Conservation (phyloP, 129 eudicot species). For the Centaurea solstitialis region DNA sequence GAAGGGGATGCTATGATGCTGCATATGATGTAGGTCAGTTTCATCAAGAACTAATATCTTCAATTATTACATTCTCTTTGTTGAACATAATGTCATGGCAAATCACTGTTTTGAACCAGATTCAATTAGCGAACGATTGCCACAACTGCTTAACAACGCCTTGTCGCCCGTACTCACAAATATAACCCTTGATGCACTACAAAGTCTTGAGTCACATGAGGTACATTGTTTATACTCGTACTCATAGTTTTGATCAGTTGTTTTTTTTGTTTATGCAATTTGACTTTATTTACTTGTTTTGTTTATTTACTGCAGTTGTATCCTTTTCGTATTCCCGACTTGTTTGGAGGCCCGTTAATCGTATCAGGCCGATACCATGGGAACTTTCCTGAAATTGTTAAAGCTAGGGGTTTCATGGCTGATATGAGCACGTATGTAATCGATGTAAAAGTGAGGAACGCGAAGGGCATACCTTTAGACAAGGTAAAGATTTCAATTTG, state of each 20-base stretch:
- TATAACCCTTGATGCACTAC: slow-evolving; percentile 53
- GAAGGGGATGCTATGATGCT: slow-evolving; percentile 85
- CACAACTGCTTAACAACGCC: slow-evolving; percentile 51
- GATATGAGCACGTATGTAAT: slow-evolving; percentile 49
- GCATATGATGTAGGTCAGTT: slow-evolving; percentile 79
- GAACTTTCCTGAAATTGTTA: slow-evolving; percentile 50
- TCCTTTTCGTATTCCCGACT: slow-evolving; percentile 69
- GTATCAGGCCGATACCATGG: slow-evolving; percentile 85
- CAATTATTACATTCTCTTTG: background rate
- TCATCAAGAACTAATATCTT: background rate
- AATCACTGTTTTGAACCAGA: slow-evolving; percentile 43
- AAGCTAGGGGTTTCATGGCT: slow-evolving; percentile 63
- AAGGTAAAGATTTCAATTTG: slow-evolving; percentile 48
- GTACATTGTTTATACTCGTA: slow-evolving; percentile 44
- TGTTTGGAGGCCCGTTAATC: slow-evolving; percentile 60
- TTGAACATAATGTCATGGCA: background rate
- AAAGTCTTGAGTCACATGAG: slow-evolving; percentile 64
- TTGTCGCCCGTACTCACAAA: slow-evolving; percentile 64
- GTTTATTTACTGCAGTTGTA: slow-evolving; percentile 54
- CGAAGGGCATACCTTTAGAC: slow-evolving; percentile 67
- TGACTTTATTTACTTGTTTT: background rate
- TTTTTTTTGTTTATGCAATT: background rate
- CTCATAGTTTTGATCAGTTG: background rate
- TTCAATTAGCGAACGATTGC: slow-evolving; percentile 53
- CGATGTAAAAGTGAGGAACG: slow-evolving; percentile 50